Base-by-base conservation (phyloP, 192 early-diverging fungal genomes). In the Podila horticola region DNA sequence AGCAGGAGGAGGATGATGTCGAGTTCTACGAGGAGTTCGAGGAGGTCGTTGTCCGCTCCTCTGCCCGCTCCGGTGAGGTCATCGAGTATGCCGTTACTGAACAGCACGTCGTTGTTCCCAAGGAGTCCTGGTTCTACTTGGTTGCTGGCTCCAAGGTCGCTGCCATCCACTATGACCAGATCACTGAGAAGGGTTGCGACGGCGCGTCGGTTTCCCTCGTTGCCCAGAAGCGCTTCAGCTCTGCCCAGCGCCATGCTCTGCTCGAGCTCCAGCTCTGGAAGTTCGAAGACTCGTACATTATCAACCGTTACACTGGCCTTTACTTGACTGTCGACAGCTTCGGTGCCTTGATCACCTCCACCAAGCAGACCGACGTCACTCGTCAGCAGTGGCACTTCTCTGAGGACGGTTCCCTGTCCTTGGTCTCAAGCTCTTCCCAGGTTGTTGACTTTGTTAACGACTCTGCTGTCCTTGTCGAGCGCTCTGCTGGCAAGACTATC, bases 1-100 rank as follows among this genome's bases (percentile, higher is more conserved):
- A 79, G 48, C 28, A 33, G 26, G 20, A 26, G 4, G 75, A 79
- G 60, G 75, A 79, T 60, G 75, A 79, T 60, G 52, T 58, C 30
- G 69, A 72, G 50, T 79, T 79, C 65, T 79, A 79, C 58, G 75
- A 79, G 34, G 75, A 79, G 48, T 79, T 72, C 30, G 75, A 79
- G 61, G 75, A 79, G 60, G 34, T 72, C 15, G 75, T 79, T 51
- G 24, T 79, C 45, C 75, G 75, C 38, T 79, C 75, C 17, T 79
- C 75, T 8, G 49, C 70, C 19, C 29, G 31, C 48, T 28, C 45
- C 19, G 30, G 36, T 31, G 75, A 79, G 36, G 60, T 64, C 17
- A 72, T 79, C 22, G 75, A 79, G 61, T 79, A 79, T 19, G 69
- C 67, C 64, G 52, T 57, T 60, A 72, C 75, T 24, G 75, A 72